Conservation (phyloP, 257 asterid genomes). For the Thymus mandschuricus region DNA sequence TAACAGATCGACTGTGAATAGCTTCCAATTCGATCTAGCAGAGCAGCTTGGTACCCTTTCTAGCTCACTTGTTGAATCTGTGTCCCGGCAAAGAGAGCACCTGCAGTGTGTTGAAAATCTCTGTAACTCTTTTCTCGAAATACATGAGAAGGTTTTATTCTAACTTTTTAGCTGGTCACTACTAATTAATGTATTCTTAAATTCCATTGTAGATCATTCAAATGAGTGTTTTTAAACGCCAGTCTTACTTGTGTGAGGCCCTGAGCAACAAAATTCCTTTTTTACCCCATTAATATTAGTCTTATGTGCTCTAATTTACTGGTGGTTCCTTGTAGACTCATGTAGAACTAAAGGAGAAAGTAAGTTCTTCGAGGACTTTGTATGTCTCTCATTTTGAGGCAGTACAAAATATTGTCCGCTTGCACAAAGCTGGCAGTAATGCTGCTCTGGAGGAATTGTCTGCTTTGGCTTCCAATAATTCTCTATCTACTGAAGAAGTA, state of each 20-base stretch:
- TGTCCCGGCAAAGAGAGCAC: slow-evolving; percentile 67
- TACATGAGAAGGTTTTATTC: slow-evolving; percentile 61
- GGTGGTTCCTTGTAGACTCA: slow-evolving; percentile 48
- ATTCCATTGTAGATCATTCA: neutral
- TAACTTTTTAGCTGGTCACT: slow-evolving; percentile 12
- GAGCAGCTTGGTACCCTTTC: slow-evolving; percentile 66
- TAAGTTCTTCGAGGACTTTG: slow-evolving; percentile 56
- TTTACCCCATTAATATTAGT: neutral
- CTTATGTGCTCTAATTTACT: neutral
- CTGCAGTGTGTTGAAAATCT: slow-evolving; percentile 63
- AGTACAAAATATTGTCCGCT: slow-evolving; percentile 68
- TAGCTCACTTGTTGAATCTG: slow-evolving; percentile 55
- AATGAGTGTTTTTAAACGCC: neutral
- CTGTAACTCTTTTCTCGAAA: slow-evolving; percentile 63
- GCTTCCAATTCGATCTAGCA: slow-evolving; percentile 67
- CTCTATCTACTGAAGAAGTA: slow-evolving; percentile 63
- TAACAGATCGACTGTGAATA: slow-evolving; percentile 63
- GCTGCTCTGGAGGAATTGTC: slow-evolving; percentile 73
- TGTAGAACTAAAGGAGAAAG: slow-evolving; percentile 59
- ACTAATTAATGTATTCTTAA: slow-evolving; percentile 3
- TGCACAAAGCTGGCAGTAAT: slow-evolving; percentile 69
- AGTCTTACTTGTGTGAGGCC: neutral
- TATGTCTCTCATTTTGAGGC: slow-evolving; percentile 81
- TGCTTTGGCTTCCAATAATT: slow-evolving; percentile 53
- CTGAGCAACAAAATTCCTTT: neutral